A percentile compares a stretch with the other conserved stretches of the same genome.
Evolutionary conservation across 2,329 filamentous ascomycete genomes (phyloP).

Genomic region (Hypoxylon sp.): DNA sequence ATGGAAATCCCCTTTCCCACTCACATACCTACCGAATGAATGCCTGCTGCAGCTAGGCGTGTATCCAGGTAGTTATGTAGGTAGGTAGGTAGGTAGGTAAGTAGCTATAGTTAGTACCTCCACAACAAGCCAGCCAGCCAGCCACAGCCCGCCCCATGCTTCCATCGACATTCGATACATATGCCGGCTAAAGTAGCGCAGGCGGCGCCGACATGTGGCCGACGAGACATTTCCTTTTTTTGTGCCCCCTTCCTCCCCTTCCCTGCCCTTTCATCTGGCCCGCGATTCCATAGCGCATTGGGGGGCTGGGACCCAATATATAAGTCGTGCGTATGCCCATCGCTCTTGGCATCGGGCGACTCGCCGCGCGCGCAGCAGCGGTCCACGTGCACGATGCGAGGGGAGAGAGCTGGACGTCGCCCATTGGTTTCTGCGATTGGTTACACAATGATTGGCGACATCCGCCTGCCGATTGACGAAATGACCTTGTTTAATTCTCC

Average conservation of each 20-base stretch:
- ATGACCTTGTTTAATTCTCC: constrained; percentile 37
- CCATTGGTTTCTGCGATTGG: constrained; percentile 27
- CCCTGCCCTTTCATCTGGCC: constrained; percentile 11
- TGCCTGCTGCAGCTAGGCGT: not conserved
- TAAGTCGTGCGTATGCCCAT: not conserved
- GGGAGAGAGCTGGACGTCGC: constrained; percentile 37
- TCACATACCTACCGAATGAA: constrained; percentile 1
- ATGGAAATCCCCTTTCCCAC: constrained; percentile 21
- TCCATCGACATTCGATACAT: constrained; percentile 15
- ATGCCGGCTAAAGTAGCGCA: constrained; percentile 49
- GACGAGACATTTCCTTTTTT: constrained; percentile 10
- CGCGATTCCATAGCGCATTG: constrained; percentile 38
- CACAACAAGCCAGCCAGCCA: not conserved
- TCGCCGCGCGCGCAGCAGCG: constrained; percentile 4
- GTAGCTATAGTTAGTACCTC: not conserved
- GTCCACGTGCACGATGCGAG: constrained; percentile 30
- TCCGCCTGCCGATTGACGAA: constrained; percentile 45
- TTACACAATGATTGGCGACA: constrained; percentile 44
- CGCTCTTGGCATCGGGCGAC: constrained; percentile 38
- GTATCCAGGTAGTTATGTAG: not conserved
- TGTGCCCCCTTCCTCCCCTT: not conserved
- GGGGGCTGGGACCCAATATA: constrained; percentile 13
- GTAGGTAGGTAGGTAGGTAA: no score
- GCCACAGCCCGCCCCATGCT: constrained; percentile 3
- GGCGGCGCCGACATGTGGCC: constrained; percentile 41